Base-by-base conservation (phyloP, 1,139 yeast genomes). In the Candida sanyaensis region DNA sequence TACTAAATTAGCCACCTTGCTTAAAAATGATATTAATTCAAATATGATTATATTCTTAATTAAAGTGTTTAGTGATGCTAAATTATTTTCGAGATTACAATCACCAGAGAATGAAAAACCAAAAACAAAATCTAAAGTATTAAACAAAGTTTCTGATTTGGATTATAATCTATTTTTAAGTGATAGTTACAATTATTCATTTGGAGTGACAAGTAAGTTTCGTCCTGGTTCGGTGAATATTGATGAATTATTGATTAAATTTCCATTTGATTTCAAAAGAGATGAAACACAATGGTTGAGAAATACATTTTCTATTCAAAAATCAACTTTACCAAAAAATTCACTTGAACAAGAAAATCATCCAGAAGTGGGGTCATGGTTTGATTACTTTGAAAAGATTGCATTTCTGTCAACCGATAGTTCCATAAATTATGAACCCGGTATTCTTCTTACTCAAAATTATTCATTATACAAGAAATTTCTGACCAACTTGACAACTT, bases 151-250 rank as follows among this genome's bases (percentile, higher is more conserved):
- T 5, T 54, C 52, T 11, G 77, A 71, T 52, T 57, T 54, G 27
- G 39, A 42, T 24, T 67, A 69, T 42, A 50, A 51, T 1, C 51
- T 66, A 2, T 45, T 68, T 3, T 55, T 75, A 27, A 60, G 58
- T 17, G 77, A 73, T 40, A 77, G 69, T n/a, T 61, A 56, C 43
- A 67, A 65, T 48, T 66, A 69, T 51, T 61, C 66, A 4, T 75
- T 68, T 57, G 80, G 80, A 6, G 64, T 73, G 4, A 69, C 78
- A 3, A 69, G 77, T 54, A 71, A 68, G 42, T 66, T 64, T 45
- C 55, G 53, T 37, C 63, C 56, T 6, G 47, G 51, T 8, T 53
- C 62, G 2, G 44, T 52, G 1, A 52, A 55, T 12, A 56, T 69
- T 17, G 71, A 68, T 49, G 69, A 68, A 42, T 58, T 69, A 43